Evolutionary conservation across 2,329 filamentous ascomycete genomes (phyloP), one percentile per base, ranked within the genome.

Genomic region (Graphium sp.): DNA sequence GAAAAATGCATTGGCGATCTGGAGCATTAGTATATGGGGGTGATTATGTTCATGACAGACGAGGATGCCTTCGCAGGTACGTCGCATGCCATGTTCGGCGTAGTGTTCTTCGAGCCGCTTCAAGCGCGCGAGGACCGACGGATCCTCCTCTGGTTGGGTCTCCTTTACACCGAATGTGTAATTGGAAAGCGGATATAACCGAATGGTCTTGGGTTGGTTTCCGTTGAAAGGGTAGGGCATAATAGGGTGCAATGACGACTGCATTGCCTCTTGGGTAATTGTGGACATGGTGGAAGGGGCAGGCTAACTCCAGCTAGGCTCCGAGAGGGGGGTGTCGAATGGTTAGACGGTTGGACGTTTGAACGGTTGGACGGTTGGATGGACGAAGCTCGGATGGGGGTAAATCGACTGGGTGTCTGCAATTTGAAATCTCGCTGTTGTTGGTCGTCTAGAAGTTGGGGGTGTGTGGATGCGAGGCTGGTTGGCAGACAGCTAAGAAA

Each of bases 31-130:
- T 38, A 98, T 92, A 53, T 98, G 89, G 10, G 89, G 89, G 53
- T 95, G 89, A 57, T 94, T 95, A 62, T 95, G 87, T 56, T 98
- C 89, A 52, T 98, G 89, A 58, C 89, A 98, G 41, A 98, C 83
- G 26, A 98, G 68, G 42, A 98, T 83, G 43, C 85, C 89, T 58
- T 98, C 89, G 53, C 87, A 94, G 12, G 89, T 95, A 32, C 89
- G 76, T 33, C 89, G 77, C 89, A 98, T 98, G 46, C 89, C 89
- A 61, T 95, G 74, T 37, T 76, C 66, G 18, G 70, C 63, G 52
- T 92, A 98, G 56, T 98, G 85, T 49, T 95, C 85, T 51, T 95
- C 84, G n/a, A 98, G 66, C 7, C 89, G 75, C 59, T 87, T 85
- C 39, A 98, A 62, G 3, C 89, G 79, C 32, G 89, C 85, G 32